phyloP scores from a whole-genome alignment of 352 stramenopile species.

The Phytophthora capsici region DNA sequence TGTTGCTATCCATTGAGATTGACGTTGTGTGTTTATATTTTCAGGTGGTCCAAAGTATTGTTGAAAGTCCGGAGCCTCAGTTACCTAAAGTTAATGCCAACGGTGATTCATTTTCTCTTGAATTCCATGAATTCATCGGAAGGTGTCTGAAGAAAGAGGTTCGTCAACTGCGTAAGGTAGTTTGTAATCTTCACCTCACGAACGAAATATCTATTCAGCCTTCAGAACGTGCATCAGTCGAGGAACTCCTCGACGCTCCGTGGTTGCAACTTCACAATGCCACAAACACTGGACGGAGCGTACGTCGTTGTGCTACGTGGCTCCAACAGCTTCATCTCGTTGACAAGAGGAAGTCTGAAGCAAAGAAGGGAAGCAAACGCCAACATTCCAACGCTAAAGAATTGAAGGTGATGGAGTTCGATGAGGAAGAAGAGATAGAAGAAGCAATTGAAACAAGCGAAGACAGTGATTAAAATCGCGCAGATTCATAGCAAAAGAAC shows the following conservation, averaged over 20 bases:
- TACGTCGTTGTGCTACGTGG: conserved; percentile 44
- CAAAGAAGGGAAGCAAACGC: conserved; percentile 2
- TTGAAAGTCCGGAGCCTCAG: conserved; percentile 60
- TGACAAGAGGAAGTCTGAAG: conserved; percentile 10
- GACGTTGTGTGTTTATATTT: not conserved
- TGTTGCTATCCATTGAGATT: not conserved
- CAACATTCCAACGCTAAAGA: conserved; percentile 8
- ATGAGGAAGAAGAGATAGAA: conserved; percentile 61
- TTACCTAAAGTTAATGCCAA: conserved; percentile 41
- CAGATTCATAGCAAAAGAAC: conserved; percentile 10
- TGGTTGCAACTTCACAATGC: conserved; percentile 70
- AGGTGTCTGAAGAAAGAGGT: conserved; percentile 77
- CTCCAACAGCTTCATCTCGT: conserved; percentile 29
- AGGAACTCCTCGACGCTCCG: conserved; percentile 53
- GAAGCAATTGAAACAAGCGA: conserved; percentile 44
- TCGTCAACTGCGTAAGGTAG: not conserved
- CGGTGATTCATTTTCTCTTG: conserved; percentile 43
- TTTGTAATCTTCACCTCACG: not conserved
- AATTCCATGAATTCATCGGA: conserved; percentile 67
- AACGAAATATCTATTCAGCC: conserved; percentile 38
- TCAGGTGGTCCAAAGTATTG: conserved; percentile 78
- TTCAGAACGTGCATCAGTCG: conserved; percentile 59
- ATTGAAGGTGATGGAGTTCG: conserved; percentile 27
- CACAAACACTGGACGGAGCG: conserved; percentile 38
- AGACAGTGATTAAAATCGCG: conserved; percentile 15